Evolutionary conservation across 169 alveolate species (phyloP), one percentile per base, ranked within the genome.

Genomic region (Plasmodium falciparum): DNA sequence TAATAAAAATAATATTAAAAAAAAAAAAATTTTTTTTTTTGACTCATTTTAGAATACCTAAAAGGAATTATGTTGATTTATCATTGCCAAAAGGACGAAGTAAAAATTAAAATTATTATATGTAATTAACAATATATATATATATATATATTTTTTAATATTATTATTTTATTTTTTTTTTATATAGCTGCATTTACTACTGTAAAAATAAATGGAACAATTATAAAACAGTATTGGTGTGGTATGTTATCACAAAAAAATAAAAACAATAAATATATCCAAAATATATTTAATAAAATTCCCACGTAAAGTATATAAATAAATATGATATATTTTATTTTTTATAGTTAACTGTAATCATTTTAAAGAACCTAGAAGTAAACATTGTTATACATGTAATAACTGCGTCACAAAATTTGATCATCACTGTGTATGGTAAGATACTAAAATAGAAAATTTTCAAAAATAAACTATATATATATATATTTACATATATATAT

Each of bases 381-480:
- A 96, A 54, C 99, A 98, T 89, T 98, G 99, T 91, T 95, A 95
- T 73, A 93, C 95, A 47, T 98, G 99, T 88, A 93, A 96, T 33
- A 88, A 92, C 59, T 98, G 99, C 72, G 96, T 98, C 13, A 93
- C 92, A 13, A 93, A 97, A 54, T 97, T 96, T 92, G 99, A 98
- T 88, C 99, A 98, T 90, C 99, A 98, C 88, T 98, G 99, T 70
- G 99, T 98, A n/a, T 97, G 94, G 96, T 94, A 90, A 24, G 59
- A 65, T 45, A 58, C 52, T 13, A 62, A 50, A 54, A 47, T 12
- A 17, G 29, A 56, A n/a, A 47, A 45, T 11, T 33, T 9, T 22
- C 26, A 20, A 26, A 50, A 15, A 45, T 33, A 5, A 29, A 13
- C 11, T 56, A 47, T 63, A 50, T 56, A 6, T 76, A 12, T 50